Percentiles rank a stretch among this genome's conserved stretches.
Evolutionary conservation across 148 eudicot species (phyloP).

Genomic region (Polygonum maritimum): DNA sequence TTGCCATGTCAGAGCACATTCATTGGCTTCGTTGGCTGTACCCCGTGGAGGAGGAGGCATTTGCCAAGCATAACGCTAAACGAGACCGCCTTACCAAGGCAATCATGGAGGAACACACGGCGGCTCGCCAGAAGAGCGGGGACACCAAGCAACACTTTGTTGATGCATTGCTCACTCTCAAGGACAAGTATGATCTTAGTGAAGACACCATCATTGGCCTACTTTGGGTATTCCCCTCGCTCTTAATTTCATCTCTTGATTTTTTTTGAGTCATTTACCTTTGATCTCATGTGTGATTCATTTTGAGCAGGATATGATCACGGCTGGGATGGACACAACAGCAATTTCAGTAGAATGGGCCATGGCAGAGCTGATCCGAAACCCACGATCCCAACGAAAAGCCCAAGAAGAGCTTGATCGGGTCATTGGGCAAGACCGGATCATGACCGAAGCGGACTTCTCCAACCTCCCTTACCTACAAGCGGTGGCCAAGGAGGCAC

Average conservation of each 20-base stretch:
- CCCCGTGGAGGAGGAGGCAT: constrained; percentile 46
- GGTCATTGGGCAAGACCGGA: constrained; percentile 44
- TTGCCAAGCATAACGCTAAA: constrained; percentile 42
- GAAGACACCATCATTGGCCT: constrained; percentile 78
- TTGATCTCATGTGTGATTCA: neutral
- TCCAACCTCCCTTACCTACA: constrained; percentile 66
- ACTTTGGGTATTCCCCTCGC: constrained; percentile 46
- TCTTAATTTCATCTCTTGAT: neutral
- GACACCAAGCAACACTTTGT: constrained; percentile 67
- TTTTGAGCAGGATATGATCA: constrained; percentile 62
- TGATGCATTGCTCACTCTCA: constrained; percentile 61
- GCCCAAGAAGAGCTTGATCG: constrained; percentile 80
- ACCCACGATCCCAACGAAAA: constrained; percentile 73
- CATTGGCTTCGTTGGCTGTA: constrained; percentile 66
- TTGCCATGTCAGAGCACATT: constrained; percentile 52
- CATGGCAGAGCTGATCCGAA: constrained; percentile 63
- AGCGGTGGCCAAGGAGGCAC: constrained; percentile 57
- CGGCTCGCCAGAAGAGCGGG: constrained; percentile 34
- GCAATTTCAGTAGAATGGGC: constrained; percentile 76
- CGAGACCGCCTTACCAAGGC: constrained; percentile 45
- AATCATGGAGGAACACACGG: constrained; percentile 71
- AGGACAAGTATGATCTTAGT: constrained; percentile 64
- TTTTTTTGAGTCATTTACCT: no score
- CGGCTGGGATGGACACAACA: constrained; percentile 83
- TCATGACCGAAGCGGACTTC: constrained; percentile 70